Percentiles rank a stretch among this genome's conserved stretches.
Conservation (phyloP, 2,329 filamentous ascomycete species). For the Torrubiellomyces zombiae region DNA sequence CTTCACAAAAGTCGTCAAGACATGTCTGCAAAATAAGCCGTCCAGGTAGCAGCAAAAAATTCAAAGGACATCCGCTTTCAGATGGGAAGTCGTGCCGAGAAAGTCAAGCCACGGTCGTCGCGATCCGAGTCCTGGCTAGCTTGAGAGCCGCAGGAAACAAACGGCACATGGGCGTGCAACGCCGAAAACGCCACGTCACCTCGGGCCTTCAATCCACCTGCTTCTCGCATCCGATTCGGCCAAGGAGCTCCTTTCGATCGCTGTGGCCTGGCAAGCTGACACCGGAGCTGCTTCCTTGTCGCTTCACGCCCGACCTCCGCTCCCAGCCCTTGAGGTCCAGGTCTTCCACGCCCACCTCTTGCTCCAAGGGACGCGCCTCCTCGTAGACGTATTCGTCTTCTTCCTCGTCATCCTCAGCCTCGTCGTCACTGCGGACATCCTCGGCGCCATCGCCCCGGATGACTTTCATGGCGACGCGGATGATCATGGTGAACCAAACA, state of each 20-base stretch:
- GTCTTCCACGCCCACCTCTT: slow-evolving; percentile 60
- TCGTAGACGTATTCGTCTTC: slow-evolving; percentile 36
- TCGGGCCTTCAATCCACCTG: slow-evolving; percentile 30
- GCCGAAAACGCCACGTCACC: slow-evolving; percentile 2
- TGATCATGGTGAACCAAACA: slow-evolving; percentile 81
- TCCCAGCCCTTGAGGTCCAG: slow-evolving; percentile 51
- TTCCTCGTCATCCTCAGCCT: slow-evolving; percentile 40
- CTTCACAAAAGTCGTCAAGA: too few relatives aligned
- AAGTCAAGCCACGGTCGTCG: too few relatives aligned
- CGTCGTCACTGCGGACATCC: slow-evolving; percentile 74
- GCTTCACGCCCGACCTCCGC: slow-evolving; percentile 36
- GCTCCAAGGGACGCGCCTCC: slow-evolving; percentile 43
- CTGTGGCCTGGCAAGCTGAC: slow-evolving; percentile 55
- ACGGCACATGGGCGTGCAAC: too few relatives aligned
- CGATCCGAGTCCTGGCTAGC: too few relatives aligned
- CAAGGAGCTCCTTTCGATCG: slow-evolving; percentile 65
- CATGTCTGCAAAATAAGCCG: too few relatives aligned
- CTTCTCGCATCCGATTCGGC: slow-evolving; percentile 72
- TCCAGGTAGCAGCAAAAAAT: too few relatives aligned
- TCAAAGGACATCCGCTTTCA: too few relatives aligned
- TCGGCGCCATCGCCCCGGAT: slow-evolving; percentile 62
- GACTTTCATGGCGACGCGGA: slow-evolving; percentile 67
- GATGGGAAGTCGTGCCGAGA: too few relatives aligned
- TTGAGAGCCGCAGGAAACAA: background rate
- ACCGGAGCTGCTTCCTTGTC: slow-evolving; percentile 34